Base-by-base conservation (phyloP, 345 rosid genomes). In the Firmiana major region DNA sequence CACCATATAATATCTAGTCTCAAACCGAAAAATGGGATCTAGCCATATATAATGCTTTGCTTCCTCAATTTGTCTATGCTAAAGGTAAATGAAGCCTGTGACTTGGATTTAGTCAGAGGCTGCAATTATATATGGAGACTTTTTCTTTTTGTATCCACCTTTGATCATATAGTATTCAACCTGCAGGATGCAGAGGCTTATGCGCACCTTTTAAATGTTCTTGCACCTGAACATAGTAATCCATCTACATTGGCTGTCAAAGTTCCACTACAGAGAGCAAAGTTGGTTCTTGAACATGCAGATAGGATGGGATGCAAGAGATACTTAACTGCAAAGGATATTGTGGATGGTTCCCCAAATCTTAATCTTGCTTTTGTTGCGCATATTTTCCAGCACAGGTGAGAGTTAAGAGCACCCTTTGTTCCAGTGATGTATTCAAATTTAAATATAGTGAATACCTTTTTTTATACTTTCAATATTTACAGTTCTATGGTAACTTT, bases 291-390 rank as follows among this genome's bases (percentile, higher is more conserved):
- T 79, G 98, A 92, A 79, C 98, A 96, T 84, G 97, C 98, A 65
- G 99, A 93, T 63, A 90, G 86, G 83, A 96, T 96, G 99, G 99
- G 97, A 46, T 93, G 99, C 82, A 90, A 89, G 79, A 92, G 98
- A 92, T 96, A 96, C 85, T 85, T 96, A 78, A 96, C 99, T 11
- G 94, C 97, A 0, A 96, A 90, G 63, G 99, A 96, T 82, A 93
- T 96, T 38, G 91, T 96, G 70, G 99, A 96, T 79, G 99, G 97
- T 58, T 96, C 98, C 75, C 97, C 94, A 7, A 96, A 96, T 86
- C 98, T 96, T 72, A 96, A 96, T 81, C 98, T 96, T 76, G 98
- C 99, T 76, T 96, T 96, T 79, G 98, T 92, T 48, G 99, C 99
- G 79, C 99, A 96, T 83, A 81, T 96, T 72, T 96, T 96, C 86